Evolutionary conservation across 2,329 filamentous ascomycete species (phyloP).

Genomic region (Phialemoniopsis sp.): DNA sequence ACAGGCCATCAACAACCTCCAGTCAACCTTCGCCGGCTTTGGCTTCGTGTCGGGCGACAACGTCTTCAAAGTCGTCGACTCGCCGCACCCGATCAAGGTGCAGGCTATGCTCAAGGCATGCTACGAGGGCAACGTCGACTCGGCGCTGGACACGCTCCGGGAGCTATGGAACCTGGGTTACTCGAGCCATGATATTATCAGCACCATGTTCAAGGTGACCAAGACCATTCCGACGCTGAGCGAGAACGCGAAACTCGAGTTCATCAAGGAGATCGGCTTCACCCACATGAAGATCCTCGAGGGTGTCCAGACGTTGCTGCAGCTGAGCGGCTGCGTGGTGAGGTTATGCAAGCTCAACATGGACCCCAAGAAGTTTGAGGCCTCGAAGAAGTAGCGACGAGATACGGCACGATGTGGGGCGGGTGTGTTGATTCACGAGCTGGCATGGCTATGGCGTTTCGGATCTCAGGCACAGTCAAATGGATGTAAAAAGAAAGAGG

Average conservation of each 20-base stretch:
- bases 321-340: slow-evolving; percentile 88
- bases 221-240: slow-evolving; percentile 91
- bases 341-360: slow-evolving; percentile 94
- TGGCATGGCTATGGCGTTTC: slow-evolving; percentile 1
- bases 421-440: not conserved
- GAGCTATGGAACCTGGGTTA: slow-evolving; percentile 95
- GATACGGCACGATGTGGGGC: not conserved
- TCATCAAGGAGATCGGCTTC: slow-evolving; percentile 98
- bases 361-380: slow-evolving; percentile 77
- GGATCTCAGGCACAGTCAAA: too few species aligned
- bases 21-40: slow-evolving; percentile 89
- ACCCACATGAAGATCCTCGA: slow-evolving; percentile 99
- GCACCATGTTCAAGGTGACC: slow-evolving; percentile 98
- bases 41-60: slow-evolving; percentile 97
- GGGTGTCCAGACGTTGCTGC: slow-evolving; percentile 89
- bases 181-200: slow-evolving; percentile 98
- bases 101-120: slow-evolving; percentile 98
- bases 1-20: slow-evolving; percentile 97
- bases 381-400: slow-evolving; percentile 22
- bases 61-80: slow-evolving; percentile 96
- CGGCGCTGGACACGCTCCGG: slow-evolving; percentile 77
- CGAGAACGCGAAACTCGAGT: slow-evolving; percentile 93
- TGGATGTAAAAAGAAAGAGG: too few species aligned
- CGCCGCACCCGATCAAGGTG: slow-evolving; percentile 95
- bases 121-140: slow-evolving; percentile 86